A percentile compares a stretch with the other conserved stretches of the same genome.
phyloP scores from a whole-genome alignment of 2,329 filamentous ascomycete species.

The Chrysosporium queenslandicum region DNA sequence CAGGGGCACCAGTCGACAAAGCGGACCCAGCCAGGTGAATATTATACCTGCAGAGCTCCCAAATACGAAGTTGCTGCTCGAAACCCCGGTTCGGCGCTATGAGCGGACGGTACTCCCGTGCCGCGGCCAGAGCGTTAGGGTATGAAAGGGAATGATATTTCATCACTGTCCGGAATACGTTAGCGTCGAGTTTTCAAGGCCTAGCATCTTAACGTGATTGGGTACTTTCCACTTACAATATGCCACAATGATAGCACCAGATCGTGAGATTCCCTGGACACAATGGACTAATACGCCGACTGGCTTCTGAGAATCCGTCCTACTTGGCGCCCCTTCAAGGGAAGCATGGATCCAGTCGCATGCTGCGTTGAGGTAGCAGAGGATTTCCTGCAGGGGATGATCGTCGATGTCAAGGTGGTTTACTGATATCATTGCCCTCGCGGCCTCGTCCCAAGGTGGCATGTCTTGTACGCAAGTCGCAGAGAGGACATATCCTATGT shows the following conservation, averaged over 20 bases:
- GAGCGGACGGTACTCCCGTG: constrained; percentile 16
- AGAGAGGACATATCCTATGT: constrained; percentile 14
- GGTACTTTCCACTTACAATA: constrained; percentile 22
- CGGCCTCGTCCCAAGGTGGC: background rate
- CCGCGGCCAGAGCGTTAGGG: constrained; percentile 16
- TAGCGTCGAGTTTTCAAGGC: background rate
- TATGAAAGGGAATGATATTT: constrained; percentile 15
- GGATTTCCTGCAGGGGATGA: constrained; percentile 19
- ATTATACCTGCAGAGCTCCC: constrained; percentile 13
- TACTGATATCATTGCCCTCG: constrained; percentile 5
- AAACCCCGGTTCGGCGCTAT: constrained; percentile 20
- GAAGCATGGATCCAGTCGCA: constrained; percentile 20
- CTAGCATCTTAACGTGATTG: too few relatives aligned
- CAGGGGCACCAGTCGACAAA: background rate
- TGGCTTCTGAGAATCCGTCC: background rate
- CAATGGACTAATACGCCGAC: constrained; percentile 20
- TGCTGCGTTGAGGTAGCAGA: constrained; percentile 16
- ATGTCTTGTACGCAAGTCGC: constrained; percentile 1
- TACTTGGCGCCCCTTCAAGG: background rate
- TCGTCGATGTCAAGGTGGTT: constrained; percentile 20
- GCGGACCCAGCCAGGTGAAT: background rate
- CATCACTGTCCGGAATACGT: constrained; percentile 17
- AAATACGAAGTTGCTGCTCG: constrained; percentile 18
- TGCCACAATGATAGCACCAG: constrained; percentile 18
- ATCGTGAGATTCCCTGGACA: constrained; percentile 21